Base-by-base conservation (phyloP, 2,329 filamentous ascomycete genomes). In the Fusarium xyrophilum region DNA sequence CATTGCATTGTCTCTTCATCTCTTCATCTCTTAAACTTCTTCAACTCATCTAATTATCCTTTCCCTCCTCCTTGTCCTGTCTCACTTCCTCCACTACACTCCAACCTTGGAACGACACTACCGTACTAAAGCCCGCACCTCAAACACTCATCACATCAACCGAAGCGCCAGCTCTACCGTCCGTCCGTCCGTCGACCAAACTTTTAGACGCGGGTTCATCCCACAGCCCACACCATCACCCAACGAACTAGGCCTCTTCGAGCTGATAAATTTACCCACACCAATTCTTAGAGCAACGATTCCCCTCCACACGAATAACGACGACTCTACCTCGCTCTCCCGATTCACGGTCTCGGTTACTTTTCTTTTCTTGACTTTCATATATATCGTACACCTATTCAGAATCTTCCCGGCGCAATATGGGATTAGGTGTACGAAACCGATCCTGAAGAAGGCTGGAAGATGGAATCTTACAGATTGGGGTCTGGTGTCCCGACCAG, bases 381-480 rank as follows among this genome's bases (percentile, higher is more conserved):
- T 69, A 65, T 68, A 68, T 64, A 60, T 56, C 33, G 30, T 46
- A 58, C 56, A 59, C 44, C 39, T 35, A 38, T 23, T 56, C 46
- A 51, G 27, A 23, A 42, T n/a, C 35, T 56, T 52, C 43, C 35
- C 35, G n/a, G 59, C 53, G 52, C 69, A 73, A 55, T 65, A 73
- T 73, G 71, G 57, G 68, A 65, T 48, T 46, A 59, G 54, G 52
- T 50, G 66, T 54, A 67, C 52, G 36, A 43, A 60, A 27, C 55
- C 48, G 60, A 58, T 61, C 60, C 57, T 73, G 62, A 74, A 75
- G 62, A 74, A 75, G 69, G 68, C 74, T 72, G 76, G 76, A 80
- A 60, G 65, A 84, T 84, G 82, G 80, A 81, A 76, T 80, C 81
- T 72, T 75, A 78, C 57, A 78, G 77, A 73, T 75, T 75, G 64